Conservation (phyloP, 805 yeast species). For the Wickerhamomyces xylosicus region DNA sequence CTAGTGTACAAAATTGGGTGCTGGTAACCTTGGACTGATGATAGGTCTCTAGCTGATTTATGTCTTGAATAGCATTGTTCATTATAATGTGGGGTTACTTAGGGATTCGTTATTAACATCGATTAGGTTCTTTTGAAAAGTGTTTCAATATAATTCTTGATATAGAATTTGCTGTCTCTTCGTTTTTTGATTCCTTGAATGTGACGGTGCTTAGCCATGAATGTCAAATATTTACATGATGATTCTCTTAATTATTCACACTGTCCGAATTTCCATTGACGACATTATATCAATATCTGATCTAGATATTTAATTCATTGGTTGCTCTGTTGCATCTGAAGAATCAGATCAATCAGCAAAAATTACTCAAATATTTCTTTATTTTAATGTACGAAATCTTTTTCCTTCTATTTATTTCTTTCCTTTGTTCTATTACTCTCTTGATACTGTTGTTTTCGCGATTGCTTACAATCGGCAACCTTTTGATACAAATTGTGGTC, state of each 20-base stretch:
- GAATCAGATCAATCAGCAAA: no score
- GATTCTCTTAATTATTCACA: conserved; percentile 40
- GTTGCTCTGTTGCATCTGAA: no score
- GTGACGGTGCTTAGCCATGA: conserved; percentile 5
- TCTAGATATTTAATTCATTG: no score
- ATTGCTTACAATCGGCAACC: no score
- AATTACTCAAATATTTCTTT: no score
- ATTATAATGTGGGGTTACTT: not conserved
- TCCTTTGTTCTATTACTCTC: no score
- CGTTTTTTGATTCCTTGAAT: not conserved
- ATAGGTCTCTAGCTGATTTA: conserved; percentile 22
- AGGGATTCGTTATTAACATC: not conserved
- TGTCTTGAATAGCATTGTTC: not conserved
- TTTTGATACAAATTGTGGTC: no score
- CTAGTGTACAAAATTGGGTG: conserved; percentile 40
- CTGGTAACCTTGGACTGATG: conserved; percentile 40
- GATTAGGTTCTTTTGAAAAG: not conserved
- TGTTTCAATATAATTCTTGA: not conserved
- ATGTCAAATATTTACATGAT: conserved; percentile 16
- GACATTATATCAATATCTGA: conserved; percentile 2
- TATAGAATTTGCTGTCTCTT: not conserved
- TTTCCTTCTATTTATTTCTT: no score
- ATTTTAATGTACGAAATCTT: no score
- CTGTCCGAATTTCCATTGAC: conserved; percentile 35
- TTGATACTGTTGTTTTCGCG: no score